These are phyloP conservation scores for Venturia asperata DNA, from an alignment of 2,329 filamentous ascomycete species.

Conservation along the genomic window DNA sequence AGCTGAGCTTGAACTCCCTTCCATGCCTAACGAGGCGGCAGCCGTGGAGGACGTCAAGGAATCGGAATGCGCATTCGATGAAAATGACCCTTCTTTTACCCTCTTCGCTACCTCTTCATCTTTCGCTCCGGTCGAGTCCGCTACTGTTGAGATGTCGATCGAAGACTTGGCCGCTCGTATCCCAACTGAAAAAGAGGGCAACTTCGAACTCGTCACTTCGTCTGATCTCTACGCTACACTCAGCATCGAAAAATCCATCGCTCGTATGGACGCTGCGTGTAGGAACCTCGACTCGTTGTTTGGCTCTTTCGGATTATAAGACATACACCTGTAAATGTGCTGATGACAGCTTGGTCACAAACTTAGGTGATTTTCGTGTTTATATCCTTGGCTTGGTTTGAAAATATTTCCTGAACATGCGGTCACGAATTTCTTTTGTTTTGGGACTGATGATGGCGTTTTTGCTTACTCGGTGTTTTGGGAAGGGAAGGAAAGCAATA, in stretches of 20 bases:
- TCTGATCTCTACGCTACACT: slow-evolving; percentile 1
- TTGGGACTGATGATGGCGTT: slow-evolving; percentile 1
- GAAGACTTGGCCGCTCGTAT: slow-evolving; percentile 42
- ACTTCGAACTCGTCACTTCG: slow-evolving; percentile 16
- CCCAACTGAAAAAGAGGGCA: slow-evolving; percentile 53
- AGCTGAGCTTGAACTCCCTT: slow-evolving; percentile 37
- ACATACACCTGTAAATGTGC: no score
- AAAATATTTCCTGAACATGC: not conserved
- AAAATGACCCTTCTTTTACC: slow-evolving; percentile 55
- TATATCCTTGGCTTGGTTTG: not conserved
- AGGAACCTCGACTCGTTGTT: slow-evolving; percentile 10
- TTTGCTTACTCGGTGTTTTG: not conserved
- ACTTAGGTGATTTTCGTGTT: no score
- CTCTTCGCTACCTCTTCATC: slow-evolving; percentile 47
- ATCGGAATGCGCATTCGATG: slow-evolving; percentile 47
- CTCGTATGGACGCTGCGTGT: slow-evolving; percentile 15
- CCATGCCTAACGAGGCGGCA: slow-evolving; percentile 24
- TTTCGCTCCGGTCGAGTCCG: slow-evolving; percentile 30
- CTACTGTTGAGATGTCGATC: slow-evolving; percentile 27
- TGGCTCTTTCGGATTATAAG: not conserved
- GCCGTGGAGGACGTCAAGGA: slow-evolving; percentile 21
- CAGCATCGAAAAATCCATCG: not conserved
- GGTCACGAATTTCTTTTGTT: slow-evolving; percentile 1
- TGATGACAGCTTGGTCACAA: no score
- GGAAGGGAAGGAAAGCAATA: not conserved